Evolutionary conservation across 768 basidiomycete species (phyloP).

Genomic region (Russula compacta): DNA sequence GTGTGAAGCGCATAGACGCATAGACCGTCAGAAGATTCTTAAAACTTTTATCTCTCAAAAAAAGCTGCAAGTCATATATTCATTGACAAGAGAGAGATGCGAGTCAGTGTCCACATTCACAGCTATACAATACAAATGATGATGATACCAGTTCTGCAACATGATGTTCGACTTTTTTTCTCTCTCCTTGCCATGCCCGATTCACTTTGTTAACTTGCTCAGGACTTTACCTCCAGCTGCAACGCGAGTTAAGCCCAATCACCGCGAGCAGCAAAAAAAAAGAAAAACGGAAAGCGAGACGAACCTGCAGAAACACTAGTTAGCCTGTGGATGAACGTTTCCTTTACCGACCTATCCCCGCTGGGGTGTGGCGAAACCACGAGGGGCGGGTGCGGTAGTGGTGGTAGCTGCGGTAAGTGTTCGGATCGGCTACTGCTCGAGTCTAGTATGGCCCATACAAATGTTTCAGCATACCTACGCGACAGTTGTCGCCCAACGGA

Average conservation of each 20-base stretch:
- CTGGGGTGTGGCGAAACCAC: not conserved
- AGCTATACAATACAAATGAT: not conserved
- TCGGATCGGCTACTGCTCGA: not conserved
- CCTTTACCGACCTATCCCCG: not conserved
- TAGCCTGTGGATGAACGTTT: not conserved
- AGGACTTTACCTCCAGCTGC: slow-evolving; percentile 8
- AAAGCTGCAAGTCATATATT: not conserved
- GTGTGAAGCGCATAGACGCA: too few relatives aligned
- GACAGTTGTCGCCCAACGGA: not conserved
- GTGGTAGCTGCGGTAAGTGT: not conserved
- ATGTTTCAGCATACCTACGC: not conserved
- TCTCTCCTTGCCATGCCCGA: not conserved
- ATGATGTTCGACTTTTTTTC: not conserved
- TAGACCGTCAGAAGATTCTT: not conserved
- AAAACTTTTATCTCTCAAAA: not conserved
- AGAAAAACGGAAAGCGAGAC: not conserved
- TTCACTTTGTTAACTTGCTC: slow-evolving; percentile 8
- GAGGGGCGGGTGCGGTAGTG: not conserved
- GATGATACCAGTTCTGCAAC: not conserved
- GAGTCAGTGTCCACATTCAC: not conserved
- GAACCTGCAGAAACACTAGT: slow-evolving; percentile 7
- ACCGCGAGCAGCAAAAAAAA: not conserved
- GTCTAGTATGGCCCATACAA: not conserved
- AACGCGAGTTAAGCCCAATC: not conserved
- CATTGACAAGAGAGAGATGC: not conserved